A percentile compares a stretch with the other conserved stretches of the same genome.
These are phyloP conservation scores for Sporisorium scitamineum DNA, from an alignment of 1,284 basidiomycete species.

Conservation along the genomic window DNA sequence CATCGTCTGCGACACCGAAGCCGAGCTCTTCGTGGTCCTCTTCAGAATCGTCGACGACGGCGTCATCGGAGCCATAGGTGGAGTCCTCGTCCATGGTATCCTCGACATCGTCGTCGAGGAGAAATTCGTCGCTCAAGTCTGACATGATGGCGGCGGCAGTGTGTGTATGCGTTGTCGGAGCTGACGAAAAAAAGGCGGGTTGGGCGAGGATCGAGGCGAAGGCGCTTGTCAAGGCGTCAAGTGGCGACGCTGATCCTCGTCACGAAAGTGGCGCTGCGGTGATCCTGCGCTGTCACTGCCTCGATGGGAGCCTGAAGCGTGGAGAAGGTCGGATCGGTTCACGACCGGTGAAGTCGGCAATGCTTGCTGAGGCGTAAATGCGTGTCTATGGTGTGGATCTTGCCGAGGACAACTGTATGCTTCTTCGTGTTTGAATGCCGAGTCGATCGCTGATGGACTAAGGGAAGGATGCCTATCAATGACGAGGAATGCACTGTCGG, in stretches of 20 bases:
- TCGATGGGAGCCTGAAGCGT: not conserved
- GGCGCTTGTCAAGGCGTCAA: not conserved
- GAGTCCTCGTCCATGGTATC: constrained; percentile 67
- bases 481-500: not conserved
- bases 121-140: constrained; percentile 51
- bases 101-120: constrained; percentile 54
- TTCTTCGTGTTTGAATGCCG: not conserved
- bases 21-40: constrained; percentile 47
- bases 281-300: not conserved
- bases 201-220: not conserved
- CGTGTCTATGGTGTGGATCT: not conserved
- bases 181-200: not conserved
- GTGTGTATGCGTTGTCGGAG: not conserved
- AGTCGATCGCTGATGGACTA: not conserved
- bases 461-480: not conserved
- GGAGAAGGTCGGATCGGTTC: not conserved
- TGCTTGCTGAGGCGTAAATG: not conserved
- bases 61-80: constrained; percentile 51
- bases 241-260: constrained; percentile 4
- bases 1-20: constrained; percentile 53
- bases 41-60: constrained; percentile 34
- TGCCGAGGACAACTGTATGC: not conserved
- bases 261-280: not conserved
- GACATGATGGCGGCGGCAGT: constrained; percentile 33
- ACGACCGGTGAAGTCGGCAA: not conserved